A percentile compares a stretch with the other conserved stretches of the same genome.
Conservation (phyloP, 257 asterid species). For the Nicotiana tabacum region DNA sequence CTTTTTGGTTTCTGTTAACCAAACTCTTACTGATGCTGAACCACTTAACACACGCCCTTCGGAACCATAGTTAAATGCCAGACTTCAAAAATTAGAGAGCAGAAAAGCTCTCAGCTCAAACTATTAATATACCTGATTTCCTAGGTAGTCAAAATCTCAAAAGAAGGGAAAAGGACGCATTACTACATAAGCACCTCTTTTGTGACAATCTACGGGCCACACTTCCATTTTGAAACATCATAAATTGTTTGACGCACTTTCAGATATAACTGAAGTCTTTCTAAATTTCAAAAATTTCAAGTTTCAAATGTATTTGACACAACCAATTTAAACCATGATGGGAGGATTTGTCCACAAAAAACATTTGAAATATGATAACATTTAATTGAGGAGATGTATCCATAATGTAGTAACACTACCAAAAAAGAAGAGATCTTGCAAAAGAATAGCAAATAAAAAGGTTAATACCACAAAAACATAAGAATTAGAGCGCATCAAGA, state of each 20-base stretch:
- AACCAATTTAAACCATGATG: not conserved
- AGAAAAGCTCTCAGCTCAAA: not conserved
- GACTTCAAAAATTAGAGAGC: not conserved
- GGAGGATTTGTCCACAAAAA: not conserved
- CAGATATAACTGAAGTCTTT: not conserved
- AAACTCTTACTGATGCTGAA: not conserved
- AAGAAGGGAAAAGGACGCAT: not conserved
- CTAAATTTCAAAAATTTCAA: not conserved
- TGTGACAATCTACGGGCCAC: not conserved
- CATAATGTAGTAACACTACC: not conserved
- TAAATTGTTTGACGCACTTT: not conserved
- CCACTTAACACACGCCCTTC: not conserved
- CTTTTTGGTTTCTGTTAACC: not conserved
- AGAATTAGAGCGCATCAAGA: not conserved
- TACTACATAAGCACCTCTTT: not conserved
- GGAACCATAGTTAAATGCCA: not conserved
- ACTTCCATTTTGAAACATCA: not conserved
- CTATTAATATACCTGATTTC: not conserved
- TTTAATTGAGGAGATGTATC: not conserved
- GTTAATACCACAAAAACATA: not conserved
- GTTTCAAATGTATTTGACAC: not conserved
- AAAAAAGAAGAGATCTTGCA: not conserved
- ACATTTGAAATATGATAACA: not conserved
- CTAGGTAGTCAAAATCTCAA: not conserved
- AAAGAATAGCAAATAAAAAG: not conserved